Percentiles rank a stretch among this genome's conserved stretches.
Conservation (phyloP, 805 yeast genomes). For the Isabelozyma rhagii region DNA sequence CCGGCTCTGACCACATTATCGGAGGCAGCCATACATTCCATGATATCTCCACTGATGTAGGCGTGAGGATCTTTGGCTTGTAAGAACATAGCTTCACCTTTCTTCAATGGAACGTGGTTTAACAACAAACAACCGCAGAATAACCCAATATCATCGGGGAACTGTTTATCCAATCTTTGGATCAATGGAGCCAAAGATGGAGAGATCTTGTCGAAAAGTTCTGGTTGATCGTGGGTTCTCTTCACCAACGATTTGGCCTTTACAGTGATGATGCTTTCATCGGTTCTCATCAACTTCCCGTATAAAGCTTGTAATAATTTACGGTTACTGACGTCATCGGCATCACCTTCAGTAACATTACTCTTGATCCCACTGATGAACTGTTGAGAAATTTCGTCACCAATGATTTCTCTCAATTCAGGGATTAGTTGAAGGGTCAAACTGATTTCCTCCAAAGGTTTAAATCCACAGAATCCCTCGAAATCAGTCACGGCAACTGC, state of each 20-base stretch:
- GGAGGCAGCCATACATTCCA: slow-evolving; percentile 99
- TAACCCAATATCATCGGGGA: slow-evolving; percentile 90
- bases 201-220: slow-evolving; percentile 47
- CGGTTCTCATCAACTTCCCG: slow-evolving; percentile 77
- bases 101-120: slow-evolving; percentile 76
- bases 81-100: slow-evolving; percentile 96
- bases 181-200: slow-evolving; percentile 67
- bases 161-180: slow-evolving; percentile 76
- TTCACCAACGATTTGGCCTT: slow-evolving; percentile 64
- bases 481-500: slow-evolving; percentile 94
- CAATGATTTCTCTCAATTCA: slow-evolving; percentile 71
- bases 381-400: slow-evolving; percentile 51
- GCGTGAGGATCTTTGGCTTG: slow-evolving; percentile 99
- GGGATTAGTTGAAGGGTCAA: slow-evolving; percentile 68
- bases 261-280: slow-evolving; percentile 53
- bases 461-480: slow-evolving; percentile 97
- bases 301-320: slow-evolving; percentile 71
- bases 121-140: slow-evolving; percentile 93
- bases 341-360: slow-evolving; percentile 44
- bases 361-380: slow-evolving; percentile 50
- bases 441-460: slow-evolving; percentile 79
- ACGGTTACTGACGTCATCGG: slow-evolving; percentile 57
- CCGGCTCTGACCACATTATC: slow-evolving; percentile 99
- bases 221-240: slow-evolving; percentile 60
- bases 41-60: slow-evolving; percentile 93